Conservation (phyloP, 2,329 filamentous ascomycete genomes). For the Neophaeococcomyces mojaviensis region DNA sequence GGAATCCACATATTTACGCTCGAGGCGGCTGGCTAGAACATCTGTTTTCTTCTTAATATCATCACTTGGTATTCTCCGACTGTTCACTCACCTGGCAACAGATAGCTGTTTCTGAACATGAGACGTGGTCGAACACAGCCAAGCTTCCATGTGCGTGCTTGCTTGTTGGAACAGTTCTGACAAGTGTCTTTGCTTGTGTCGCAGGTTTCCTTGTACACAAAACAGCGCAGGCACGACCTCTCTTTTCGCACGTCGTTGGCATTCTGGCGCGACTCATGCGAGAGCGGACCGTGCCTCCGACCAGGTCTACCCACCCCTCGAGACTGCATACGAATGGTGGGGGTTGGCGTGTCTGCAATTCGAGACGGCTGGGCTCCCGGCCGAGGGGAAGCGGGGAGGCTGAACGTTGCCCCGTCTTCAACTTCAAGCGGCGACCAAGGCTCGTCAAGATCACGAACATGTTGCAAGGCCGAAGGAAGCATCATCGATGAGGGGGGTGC, state of each 20-base stretch:
- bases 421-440: conserved; percentile 8
- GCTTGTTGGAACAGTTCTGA: conserved; percentile 8
- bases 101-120: conserved; percentile 3
- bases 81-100: conserved; percentile 6
- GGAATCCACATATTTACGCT: conserved; percentile 6
- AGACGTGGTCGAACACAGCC: conserved; percentile 9
- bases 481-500: conserved; percentile 4
- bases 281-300: conserved; percentile 71
- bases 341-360: background rate
- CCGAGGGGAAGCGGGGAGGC: background rate
- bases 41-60: conserved; percentile 3
- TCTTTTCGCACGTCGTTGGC: conserved; percentile 10
- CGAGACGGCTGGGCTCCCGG: background rate
- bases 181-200: conserved; percentile 9
- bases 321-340: conserved; percentile 34
- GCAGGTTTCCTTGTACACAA: conserved; percentile 8
- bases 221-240: conserved; percentile 7
- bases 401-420: background rate
- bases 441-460: conserved; percentile 7
- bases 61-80: background rate
- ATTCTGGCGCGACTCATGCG: conserved; percentile 6
- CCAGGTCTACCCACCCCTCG: conserved; percentile 76
- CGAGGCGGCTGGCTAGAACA: conserved; percentile 7
- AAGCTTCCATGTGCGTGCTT: conserved; percentile 9
- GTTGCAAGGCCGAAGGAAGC: conserved; percentile 6